Conservation (phyloP, 129 eudicot species). For the Ambrosia trifida region DNA sequence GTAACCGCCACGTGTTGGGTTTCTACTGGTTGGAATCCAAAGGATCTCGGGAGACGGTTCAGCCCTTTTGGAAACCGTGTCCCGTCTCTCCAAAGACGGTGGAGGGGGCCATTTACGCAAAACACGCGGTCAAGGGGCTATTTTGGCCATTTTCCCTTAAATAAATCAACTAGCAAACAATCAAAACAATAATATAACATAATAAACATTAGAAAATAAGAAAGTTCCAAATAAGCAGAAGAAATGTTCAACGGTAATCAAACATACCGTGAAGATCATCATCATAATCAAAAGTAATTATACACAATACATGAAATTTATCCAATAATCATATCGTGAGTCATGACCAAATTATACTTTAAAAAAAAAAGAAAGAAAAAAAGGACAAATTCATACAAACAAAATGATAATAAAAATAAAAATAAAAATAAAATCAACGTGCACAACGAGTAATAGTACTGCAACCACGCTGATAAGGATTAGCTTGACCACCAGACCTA, state of each 20-base stretch:
- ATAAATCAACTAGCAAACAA: not conserved
- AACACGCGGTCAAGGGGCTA: too few relatives aligned
- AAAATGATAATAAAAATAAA: not conserved
- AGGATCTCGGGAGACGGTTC: too few relatives aligned
- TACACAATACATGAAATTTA: conserved; percentile 11
- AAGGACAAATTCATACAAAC: conserved; percentile 17
- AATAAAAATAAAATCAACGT: conserved; percentile 32
- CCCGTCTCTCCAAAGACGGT: too few relatives aligned
- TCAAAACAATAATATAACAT: not conserved
- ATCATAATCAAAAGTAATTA: not conserved
- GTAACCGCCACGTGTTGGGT: too few relatives aligned
- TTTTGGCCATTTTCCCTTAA: too few relatives aligned
- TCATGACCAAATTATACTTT: conserved; percentile 6
- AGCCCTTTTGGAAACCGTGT: too few relatives aligned
- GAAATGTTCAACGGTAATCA: not conserved
- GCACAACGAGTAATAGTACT: conserved; percentile 68
- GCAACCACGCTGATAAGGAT: conserved; percentile 84
- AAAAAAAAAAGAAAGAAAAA: not conserved
- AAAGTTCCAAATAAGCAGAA: conserved; percentile 15
- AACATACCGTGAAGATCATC: not conserved
- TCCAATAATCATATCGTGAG: conserved; percentile 13
- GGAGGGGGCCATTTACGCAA: too few relatives aligned
- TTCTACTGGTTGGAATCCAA: too few relatives aligned
- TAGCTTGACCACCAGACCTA: conserved; percentile 68
- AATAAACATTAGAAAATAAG: not conserved